These are phyloP conservation scores for Trichoderma cornu-damae DNA, from an alignment of 2,329 filamentous ascomycete genomes.

Conservation along the genomic window DNA sequence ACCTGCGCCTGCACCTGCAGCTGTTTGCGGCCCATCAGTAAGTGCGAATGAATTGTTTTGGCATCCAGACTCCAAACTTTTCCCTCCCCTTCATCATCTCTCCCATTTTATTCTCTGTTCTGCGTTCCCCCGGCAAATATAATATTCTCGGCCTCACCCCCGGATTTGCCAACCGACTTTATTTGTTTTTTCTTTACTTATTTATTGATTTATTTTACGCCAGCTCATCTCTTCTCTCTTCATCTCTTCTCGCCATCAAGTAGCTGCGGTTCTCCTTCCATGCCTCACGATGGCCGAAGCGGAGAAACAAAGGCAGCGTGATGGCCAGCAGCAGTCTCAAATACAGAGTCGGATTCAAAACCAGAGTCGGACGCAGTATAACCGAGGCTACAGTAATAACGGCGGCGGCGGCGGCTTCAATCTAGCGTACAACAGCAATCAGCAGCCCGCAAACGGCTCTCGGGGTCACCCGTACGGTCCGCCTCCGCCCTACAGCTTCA, in stretches of 20 bases:
- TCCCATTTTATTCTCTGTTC: too few species aligned
- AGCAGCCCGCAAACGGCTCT: neutral
- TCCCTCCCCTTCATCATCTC: neutral
- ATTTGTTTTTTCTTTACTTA: too few species aligned
- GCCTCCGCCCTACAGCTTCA: slow-evolving; percentile 34
- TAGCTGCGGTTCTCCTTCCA: neutral
- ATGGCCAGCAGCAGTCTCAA: slow-evolving; percentile 18
- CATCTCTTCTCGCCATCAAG: neutral
- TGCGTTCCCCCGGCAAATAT: too few species aligned
- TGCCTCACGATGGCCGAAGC: slow-evolving; percentile 32
- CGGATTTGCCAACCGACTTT: too few species aligned
- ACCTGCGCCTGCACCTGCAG: slow-evolving; percentile 9
- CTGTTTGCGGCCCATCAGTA: slow-evolving; percentile 10
- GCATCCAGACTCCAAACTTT: neutral
- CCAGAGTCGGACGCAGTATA: slow-evolving; percentile 19
- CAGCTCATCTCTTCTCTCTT: neutral
- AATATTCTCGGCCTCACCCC: too few species aligned
- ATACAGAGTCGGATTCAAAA: slow-evolving; percentile 21
- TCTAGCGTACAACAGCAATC: slow-evolving; percentile 13
- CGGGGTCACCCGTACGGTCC: slow-evolving; percentile 24
- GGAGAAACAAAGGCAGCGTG: slow-evolving; percentile 30
- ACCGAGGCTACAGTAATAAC: slow-evolving; percentile 14
- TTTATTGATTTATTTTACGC: too few species aligned
- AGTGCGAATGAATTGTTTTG: too few species aligned
- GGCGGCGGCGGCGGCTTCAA: neutral